Evolutionary conservation across 1,139 yeast genomes (phyloP).

Genomic region (Debaryomycetaceae sp.): DNA sequence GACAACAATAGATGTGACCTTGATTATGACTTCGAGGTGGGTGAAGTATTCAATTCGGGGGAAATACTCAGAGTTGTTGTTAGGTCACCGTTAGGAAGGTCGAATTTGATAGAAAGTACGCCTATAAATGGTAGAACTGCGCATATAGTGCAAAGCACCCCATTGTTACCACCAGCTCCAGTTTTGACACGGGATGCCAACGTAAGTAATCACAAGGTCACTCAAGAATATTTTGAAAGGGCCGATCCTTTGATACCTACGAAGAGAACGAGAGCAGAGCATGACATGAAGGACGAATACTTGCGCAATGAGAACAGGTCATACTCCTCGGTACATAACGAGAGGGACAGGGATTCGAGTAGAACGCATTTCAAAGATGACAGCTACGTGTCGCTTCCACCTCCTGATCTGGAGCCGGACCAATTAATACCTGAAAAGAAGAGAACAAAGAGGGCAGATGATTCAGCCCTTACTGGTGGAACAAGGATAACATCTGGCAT

Average conservation of each 20-base stretch:
- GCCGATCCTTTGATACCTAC: constrained; percentile 24
- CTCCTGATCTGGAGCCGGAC: constrained; percentile 26
- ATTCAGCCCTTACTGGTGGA: constrained; percentile 8
- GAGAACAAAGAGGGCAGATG: constrained; percentile 10
- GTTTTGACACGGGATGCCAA: constrained; percentile 13
- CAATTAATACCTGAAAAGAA: constrained; percentile 24
- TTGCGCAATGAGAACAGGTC: background rate
- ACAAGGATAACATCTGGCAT: constrained; percentile 65
- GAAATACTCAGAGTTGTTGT: constrained; percentile 55
- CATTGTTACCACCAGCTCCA: constrained; percentile 21
- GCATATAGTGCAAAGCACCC: constrained; percentile 17
- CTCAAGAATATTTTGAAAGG: constrained; percentile 26
- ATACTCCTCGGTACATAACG: background rate
- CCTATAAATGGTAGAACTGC: constrained; percentile 4
- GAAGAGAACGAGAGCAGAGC: constrained; percentile 11
- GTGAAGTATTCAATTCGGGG: constrained; percentile 57
- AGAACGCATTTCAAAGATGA: constrained; percentile 10
- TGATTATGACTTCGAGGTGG: constrained; percentile 68
- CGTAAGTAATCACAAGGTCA: constrained; percentile 18
- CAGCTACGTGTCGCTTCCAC: constrained; percentile 29
- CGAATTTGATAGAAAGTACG: constrained; percentile 4
- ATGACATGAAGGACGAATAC: background rate
- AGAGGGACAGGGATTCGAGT: background rate
- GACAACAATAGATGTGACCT: constrained; percentile 66
- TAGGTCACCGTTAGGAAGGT: constrained; percentile 26